Evolutionary conservation across 306 rosid genomes (phyloP), one percentile per base, ranked within the genome.

Genomic region (Cicer pinnatifidum): DNA sequence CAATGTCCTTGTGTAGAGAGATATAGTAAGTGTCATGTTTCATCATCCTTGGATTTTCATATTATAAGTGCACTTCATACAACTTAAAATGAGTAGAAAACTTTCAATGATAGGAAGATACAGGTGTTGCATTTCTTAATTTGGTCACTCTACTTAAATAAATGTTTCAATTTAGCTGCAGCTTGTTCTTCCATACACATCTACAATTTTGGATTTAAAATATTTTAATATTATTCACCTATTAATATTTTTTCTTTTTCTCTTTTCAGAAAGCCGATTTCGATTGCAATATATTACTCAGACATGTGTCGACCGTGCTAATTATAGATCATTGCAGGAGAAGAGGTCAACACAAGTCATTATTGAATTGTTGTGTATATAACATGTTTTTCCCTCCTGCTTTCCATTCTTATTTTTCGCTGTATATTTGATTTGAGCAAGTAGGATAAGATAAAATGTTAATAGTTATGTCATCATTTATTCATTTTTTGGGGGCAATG

Each of bases 401-500:
- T 73, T 28, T 1, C 12, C 17, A 40, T 50, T 38, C 51, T 39
- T 9, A 13, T 67, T 67, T 66, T 67, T 67, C 23, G 59, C 38
- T 79, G 62, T 69, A 50, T 81, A 80, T 68, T 71, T 53, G 76
- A 35, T 43, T 77, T 66, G 54, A 67, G 85, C 61, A 75, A 68
- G 76, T 71, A 75, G 71, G 69, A 47, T 69, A 47, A 66, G 82
- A 69, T 76, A 73, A 62, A 67, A 63, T 72, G 75, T 75, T 46
- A 43, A 50, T 77, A 69, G 83, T 69, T 78, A 61, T 60, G 74
- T 62, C 53, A 69, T 43, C 13, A 80, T 67, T 66, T n/a, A 70
- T 83, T 80, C 56, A 69, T 83, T 83, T 78, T 82, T 45, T 7
- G 71, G 75, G 70, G 79, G 58, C 45, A 46, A 74, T 69, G 85